These are phyloP conservation scores for Fusarium ambrosium DNA, from an alignment of 2,329 filamentous ascomycete genomes.

Conservation along the genomic window DNA sequence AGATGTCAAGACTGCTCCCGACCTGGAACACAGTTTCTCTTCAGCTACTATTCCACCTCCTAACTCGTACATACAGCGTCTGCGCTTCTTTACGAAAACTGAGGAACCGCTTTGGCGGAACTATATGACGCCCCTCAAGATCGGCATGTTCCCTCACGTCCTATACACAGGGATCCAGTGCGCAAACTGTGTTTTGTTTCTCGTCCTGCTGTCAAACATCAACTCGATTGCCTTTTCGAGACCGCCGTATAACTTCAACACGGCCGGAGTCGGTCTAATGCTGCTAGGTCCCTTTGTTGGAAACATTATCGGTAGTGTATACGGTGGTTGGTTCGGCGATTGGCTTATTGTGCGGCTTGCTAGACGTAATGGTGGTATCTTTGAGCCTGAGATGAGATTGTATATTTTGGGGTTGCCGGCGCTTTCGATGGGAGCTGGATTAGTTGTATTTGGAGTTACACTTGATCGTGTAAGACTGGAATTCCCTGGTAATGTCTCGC, in stretches of 20 bases:
- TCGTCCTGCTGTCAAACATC: conserved; percentile 34
- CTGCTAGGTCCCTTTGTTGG: not conserved
- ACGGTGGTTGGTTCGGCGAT: not conserved
- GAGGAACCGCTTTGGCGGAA: conserved; percentile 21
- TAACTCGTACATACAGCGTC: not conserved
- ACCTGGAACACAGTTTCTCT: not conserved
- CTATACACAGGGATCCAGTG: conserved; percentile 48
- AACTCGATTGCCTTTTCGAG: conserved; percentile 51
- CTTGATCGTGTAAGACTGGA: not conserved
- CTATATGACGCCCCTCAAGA: conserved; percentile 9
- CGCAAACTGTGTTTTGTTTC: not conserved
- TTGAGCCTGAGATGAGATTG: not conserved
- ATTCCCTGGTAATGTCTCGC: not conserved
- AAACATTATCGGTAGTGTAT: not conserved
- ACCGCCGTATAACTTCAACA: conserved; percentile 46
- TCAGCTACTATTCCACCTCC: not conserved
- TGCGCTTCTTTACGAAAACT: conserved; percentile 23
- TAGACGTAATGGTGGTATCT: not conserved
- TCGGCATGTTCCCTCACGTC: conserved; percentile 51
- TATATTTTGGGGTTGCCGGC: not conserved
- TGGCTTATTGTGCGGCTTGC: not conserved
- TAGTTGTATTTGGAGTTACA: not conserved
- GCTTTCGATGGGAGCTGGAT: not conserved
- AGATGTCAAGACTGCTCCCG: not conserved
- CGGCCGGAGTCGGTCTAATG: conserved; percentile 30